Evolutionary conservation across 129 eudicot genomes (phyloP), one percentile per base, ranked within the genome.

Genomic region (Flaveria sonorensis): DNA sequence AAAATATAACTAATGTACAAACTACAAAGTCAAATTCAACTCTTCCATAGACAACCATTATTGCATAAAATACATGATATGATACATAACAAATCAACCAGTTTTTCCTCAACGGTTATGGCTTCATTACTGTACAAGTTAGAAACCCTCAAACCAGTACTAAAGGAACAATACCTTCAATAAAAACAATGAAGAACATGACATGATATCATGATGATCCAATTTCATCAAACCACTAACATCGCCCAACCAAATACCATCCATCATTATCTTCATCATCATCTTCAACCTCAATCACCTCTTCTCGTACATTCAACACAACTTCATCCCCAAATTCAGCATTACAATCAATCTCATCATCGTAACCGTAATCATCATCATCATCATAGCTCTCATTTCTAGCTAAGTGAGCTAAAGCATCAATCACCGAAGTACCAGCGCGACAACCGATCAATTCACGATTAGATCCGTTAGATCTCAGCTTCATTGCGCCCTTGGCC

Each of bases 211-310:
- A n/a, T 39, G 13, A 18, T 39, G 53, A 77, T 55, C 48, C 60
- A 21, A 20, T 0, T 42, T 55, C 21, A 55, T 68, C 15, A 42
- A 16, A 68, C 55, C 18, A 68, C 51, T 56, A 45, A 57, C 32
- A 24, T 36, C 52, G 7, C 14, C 79, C 88, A 51, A 91, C 92
- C 77, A 88, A 68, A 72, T 84, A 86, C 97, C 97, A 88, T 59
- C 73, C 91, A 73, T 83, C 93, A 77, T 70, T n/a, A n/a, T 10
- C 12, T 0, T 7, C 48, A 10, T 63, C 77, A n/a, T 82, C 82
- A 74, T 66, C 78, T 19, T 71, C 90, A 70, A 68, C 85, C 21
- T 14, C 71, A 63, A 42, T 55, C 48, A 48, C 60, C 55, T 73
- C 76, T 63, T 32, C 74, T 28, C 65, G 46, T 53, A 24, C 81